Percentiles rank a stretch among this genome's conserved stretches.
These are phyloP conservation scores for Tetrahymena malaccensis DNA, from an alignment of 73 alveolate species.

Conservation along the genomic window DNA sequence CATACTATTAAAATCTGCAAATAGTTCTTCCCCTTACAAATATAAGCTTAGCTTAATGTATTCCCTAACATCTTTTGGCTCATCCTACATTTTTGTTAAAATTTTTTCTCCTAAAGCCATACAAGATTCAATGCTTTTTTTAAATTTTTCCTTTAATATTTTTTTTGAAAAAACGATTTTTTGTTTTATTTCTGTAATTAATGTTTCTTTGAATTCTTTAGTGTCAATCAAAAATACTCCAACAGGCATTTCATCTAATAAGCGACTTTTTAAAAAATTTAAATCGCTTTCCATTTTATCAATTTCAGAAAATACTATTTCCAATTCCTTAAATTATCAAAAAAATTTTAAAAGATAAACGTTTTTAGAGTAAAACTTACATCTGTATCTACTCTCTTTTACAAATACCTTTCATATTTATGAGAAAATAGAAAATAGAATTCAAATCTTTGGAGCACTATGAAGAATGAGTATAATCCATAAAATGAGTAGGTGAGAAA, in stretches of 20 bases:
- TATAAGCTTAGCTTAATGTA: neutral
- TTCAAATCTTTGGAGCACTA: neutral
- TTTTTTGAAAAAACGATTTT: neutral
- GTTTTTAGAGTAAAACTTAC: neutral
- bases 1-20: neutral
- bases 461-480: neutral
- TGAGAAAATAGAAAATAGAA: neutral
- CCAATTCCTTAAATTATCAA: neutral
- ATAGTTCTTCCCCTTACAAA: neutral
- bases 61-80: neutral
- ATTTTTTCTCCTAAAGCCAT: neutral
- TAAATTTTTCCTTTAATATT: neutral
- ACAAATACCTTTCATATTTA: neutral
- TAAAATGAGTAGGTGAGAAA: neutral
- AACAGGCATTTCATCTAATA: neutral
- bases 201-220: neutral
- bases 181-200: neutral
- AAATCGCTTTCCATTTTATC: neutral
- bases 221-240: neutral
- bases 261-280: neutral
- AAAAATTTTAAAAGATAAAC: neutral
- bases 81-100: neutral
- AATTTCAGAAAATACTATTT: neutral
- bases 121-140: neutral
- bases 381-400: neutral